Evolutionary conservation across 2,329 filamentous ascomycete species (phyloP).

Genomic region (Xylaria sp.): DNA sequence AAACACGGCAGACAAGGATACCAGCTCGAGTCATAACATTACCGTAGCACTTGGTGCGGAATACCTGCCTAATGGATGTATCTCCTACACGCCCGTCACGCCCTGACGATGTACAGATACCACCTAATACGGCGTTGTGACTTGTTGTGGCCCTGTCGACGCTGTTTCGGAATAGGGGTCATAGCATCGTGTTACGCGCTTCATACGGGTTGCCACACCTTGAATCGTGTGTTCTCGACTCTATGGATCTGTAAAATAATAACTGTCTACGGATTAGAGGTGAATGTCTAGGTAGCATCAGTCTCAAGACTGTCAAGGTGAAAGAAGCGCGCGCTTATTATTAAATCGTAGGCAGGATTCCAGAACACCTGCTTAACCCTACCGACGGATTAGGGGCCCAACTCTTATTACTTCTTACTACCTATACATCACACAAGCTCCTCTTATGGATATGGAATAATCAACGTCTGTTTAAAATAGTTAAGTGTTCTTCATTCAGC

Average conservation of each 20-base stretch:
- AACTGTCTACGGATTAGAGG: no score
- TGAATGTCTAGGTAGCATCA: no score
- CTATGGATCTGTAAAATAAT: no score
- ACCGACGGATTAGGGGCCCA: no score
- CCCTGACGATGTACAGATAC: neutral
- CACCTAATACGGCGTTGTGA: no score
- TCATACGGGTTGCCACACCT: neutral
- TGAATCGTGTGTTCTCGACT: neutral
- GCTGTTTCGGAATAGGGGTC: neutral
- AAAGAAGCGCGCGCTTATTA: neutral
- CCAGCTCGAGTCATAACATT: neutral
- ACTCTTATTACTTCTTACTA: no score
- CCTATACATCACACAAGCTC: neutral
- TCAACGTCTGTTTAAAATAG: neutral
- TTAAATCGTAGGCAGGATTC: neutral
- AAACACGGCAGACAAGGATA: neutral
- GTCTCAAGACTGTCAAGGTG: no score
- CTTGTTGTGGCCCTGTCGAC: neutral
- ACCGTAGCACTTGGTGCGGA: no score
- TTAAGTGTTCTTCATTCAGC: neutral
- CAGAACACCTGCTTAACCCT: neutral
- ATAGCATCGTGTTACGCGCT: neutral
- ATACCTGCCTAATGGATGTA: no score
- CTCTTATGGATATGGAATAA: neutral
- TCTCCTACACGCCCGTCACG: neutral